Conservation (phyloP, 306 rosid species). For the Trifolium repens region DNA sequence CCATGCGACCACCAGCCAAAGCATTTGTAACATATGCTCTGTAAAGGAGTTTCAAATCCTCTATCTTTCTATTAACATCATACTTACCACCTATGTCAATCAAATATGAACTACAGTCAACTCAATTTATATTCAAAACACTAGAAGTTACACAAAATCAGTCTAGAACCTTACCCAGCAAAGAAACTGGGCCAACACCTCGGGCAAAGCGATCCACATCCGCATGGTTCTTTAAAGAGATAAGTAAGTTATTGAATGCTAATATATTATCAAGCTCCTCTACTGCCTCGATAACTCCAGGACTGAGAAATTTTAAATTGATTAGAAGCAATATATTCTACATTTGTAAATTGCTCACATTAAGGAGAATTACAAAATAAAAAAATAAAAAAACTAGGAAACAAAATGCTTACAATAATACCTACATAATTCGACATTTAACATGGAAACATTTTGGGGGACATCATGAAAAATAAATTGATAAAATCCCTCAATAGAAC, state of each 20-base stretch:
- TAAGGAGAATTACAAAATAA: not conserved
- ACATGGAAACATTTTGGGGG: slow-evolving; percentile 12
- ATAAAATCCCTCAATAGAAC: slow-evolving; percentile 28
- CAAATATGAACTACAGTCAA: slow-evolving; percentile 19
- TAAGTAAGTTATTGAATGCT: slow-evolving; percentile 68
- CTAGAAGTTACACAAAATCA: slow-evolving; percentile 14
- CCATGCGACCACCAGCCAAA: slow-evolving; percentile 51
- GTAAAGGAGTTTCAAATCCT: slow-evolving; percentile 86
- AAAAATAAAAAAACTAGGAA: not conserved
- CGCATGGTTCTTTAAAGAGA: slow-evolving; percentile 74
- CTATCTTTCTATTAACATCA: slow-evolving; percentile 69
- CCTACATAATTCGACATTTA: slow-evolving; percentile 10
- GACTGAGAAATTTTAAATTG: slow-evolving; percentile 56
- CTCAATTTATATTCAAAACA: slow-evolving; percentile 5
- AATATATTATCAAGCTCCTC: slow-evolving; percentile 75
- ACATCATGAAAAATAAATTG: slow-evolving; percentile 9
- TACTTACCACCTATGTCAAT: slow-evolving; percentile 72
- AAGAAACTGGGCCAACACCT: slow-evolving; percentile 85
- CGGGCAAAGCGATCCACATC: slow-evolving; percentile 75
- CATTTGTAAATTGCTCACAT: not conserved
- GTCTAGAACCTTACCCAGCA: slow-evolving; percentile 60
- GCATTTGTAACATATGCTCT: slow-evolving; percentile 55
- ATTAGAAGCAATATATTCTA: slow-evolving; percentile 41
- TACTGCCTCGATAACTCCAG: slow-evolving; percentile 63
- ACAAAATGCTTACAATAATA: slow-evolving; percentile 13